phyloP scores from a whole-genome alignment of 2,329 filamentous ascomycete genomes.

The Pseudonectria buxi region DNA sequence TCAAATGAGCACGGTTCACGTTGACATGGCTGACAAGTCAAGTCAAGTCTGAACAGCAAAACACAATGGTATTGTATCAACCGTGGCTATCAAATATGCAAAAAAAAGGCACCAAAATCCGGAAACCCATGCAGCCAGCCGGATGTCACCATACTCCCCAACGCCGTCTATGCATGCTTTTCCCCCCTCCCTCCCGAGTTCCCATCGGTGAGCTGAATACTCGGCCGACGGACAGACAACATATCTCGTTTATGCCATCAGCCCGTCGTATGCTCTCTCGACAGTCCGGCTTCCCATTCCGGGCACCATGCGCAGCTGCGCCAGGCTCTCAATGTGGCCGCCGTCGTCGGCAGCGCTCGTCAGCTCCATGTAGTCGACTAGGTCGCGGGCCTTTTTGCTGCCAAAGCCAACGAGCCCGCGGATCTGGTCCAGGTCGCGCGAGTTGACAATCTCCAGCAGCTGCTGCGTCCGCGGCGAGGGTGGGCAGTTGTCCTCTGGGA shows the following conservation, averaged over 20 bases:
- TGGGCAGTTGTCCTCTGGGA: conserved; percentile 36
- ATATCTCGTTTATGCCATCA: conserved; percentile 21
- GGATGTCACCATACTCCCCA: background rate
- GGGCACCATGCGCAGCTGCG: conserved; percentile 46
- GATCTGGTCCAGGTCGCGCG: conserved; percentile 59
- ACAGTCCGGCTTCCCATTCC: conserved; percentile 52
- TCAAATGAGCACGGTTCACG: no score
- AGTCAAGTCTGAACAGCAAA: no score
- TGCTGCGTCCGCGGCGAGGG: conserved; percentile 51
- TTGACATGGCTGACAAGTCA: no score
- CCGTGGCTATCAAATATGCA: no score
- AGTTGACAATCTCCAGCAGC: conserved; percentile 67
- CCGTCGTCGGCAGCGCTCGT: conserved; percentile 31
- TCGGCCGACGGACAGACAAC: background rate
- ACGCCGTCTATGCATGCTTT: background rate
- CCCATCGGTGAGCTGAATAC: no score
- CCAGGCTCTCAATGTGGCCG: conserved; percentile 39
- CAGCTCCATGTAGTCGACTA: conserved; percentile 49
- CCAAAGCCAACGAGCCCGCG: conserved; percentile 63
- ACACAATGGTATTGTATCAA: no score
- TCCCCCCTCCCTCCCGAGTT: background rate
- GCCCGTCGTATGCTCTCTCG: conserved; percentile 48
- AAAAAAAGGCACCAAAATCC: no score
- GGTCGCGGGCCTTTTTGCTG: conserved; percentile 60
- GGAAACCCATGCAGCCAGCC: no score